A percentile compares a stretch with the other conserved stretches of the same genome.
Conservation (phyloP, 2,329 filamentous ascomycete genomes). For the Sphaerulina populicola region DNA sequence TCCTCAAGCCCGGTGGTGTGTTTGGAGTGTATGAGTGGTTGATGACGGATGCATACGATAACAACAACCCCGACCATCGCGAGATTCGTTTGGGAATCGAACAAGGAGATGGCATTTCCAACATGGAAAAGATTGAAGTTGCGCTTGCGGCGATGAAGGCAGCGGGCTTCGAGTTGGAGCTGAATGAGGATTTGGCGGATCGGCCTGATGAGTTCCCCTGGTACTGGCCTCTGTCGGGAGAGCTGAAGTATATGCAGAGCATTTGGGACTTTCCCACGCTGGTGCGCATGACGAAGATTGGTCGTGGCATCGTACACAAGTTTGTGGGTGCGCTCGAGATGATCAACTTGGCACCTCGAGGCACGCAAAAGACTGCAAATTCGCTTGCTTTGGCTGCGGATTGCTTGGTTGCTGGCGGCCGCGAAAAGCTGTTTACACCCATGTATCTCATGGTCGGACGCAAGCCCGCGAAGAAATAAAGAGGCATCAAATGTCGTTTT, state of each 20-base stretch:
- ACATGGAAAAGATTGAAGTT: slow-evolving; percentile 85
- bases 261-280: slow-evolving; percentile 74
- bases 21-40: slow-evolving; percentile 99
- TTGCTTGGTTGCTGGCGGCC: slow-evolving; percentile 75
- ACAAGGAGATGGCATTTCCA: slow-evolving; percentile 90
- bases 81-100: slow-evolving; percentile 91
- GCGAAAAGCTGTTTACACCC: slow-evolving; percentile 85
- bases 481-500: background rate
- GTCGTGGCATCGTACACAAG: slow-evolving; percentile 65
- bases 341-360: slow-evolving; percentile 66
- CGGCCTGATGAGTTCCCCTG: slow-evolving; percentile 69
- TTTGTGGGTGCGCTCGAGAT: slow-evolving; percentile 72
- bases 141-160: slow-evolving; percentile 73
- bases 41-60: slow-evolving; percentile 94
- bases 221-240: slow-evolving; percentile 88
- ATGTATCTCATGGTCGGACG: slow-evolving; percentile 97
- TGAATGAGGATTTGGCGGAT: slow-evolving; percentile 79
- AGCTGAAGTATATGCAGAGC: slow-evolving; percentile 72
- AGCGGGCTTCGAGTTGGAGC: slow-evolving; percentile 75
- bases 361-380: slow-evolving; percentile 90
- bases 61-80: slow-evolving; percentile 75
- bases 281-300: slow-evolving; percentile 79
- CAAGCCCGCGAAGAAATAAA: slow-evolving; percentile 52
- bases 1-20: slow-evolving; percentile 88
- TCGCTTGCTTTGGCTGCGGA: slow-evolving; percentile 75